Evolutionary conservation across 1,284 basidiomycete species (phyloP).

Genomic region (Puccinia coronata): DNA sequence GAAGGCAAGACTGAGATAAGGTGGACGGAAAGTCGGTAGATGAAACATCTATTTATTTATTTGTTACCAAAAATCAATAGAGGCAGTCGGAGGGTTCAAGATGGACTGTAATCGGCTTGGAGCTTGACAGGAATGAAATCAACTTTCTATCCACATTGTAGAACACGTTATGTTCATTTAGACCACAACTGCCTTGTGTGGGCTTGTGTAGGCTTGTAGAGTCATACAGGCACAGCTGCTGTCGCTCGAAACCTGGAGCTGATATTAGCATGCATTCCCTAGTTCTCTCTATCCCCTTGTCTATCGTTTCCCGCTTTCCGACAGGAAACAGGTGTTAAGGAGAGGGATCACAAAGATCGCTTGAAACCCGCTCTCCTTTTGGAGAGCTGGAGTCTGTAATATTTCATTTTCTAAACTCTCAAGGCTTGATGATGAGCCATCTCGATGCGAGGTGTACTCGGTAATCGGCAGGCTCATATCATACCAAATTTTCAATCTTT

Average conservation of each 20-base stretch:
- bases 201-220: not conserved
- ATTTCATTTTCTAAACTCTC: not conserved
- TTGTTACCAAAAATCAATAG: slow-evolving; percentile 15
- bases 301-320: slow-evolving; percentile 5
- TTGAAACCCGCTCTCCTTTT: not conserved
- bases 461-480: not conserved
- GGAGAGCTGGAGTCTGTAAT: not conserved
- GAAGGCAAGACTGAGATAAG: slow-evolving; percentile 5
- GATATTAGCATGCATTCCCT: slow-evolving; percentile 14
- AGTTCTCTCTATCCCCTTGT: slow-evolving; percentile 5
- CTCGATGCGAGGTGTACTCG: not conserved
- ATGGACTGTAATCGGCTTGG: slow-evolving; percentile 11
- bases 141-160: slow-evolving; percentile 8
- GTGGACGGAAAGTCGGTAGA: slow-evolving; percentile 13
- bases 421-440: slow-evolving; percentile 6
- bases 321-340: not conserved
- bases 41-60: slow-evolving; percentile 11
- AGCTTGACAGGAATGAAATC: slow-evolving; percentile 8
- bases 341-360: slow-evolving; percentile 3
- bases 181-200: not conserved
- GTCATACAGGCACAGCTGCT: slow-evolving; percentile 7
- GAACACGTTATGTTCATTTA: slow-evolving; percentile 25
- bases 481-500: not conserved
- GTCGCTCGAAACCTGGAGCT: not conserved
- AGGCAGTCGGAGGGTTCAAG: slow-evolving; percentile 5